Evolutionary conservation across 1,139 yeast species (phyloP), one percentile per base, ranked within the genome.

Genomic region (Torulaspora globosa): DNA sequence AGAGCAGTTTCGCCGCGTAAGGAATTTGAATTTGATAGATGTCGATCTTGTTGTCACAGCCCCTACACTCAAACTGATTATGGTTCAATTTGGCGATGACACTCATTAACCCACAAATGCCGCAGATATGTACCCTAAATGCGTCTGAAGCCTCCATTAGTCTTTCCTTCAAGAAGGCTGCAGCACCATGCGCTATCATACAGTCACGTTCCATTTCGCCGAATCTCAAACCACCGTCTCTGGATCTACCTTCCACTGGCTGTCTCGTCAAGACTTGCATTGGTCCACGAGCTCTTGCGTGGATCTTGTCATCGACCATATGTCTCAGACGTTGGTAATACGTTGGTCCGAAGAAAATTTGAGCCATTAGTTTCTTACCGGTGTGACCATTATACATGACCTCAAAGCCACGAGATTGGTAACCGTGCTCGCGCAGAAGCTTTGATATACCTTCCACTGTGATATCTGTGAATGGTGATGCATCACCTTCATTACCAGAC

Each of bases 171-270:
- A 92, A 78, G 74, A 92, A 92, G 7, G 97, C 95, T 1, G 98
- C 97, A 2, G 97, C 97, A 67, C 98, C 98, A 68, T 92, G 97
- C 3, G 98, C 98, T 76, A 92, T 92, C 96, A 94, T 92, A 84
- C 98, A 92, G 76, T 94, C 98, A 75, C 98, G 88, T 72, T 92
- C 99, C 99, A 92, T 92, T 73, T 92, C 99, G 66, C 99, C 99
- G 79, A 92, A 94, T 71, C 99, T 89, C 68, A 92, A 76, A 58
- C 99, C 99, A 80, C 99, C 99, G 71, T 92, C 98, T 73, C 98
- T 81, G 19, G 97, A 90, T 72, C 98, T 82, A 82, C 99, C 99
- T 71, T 94, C 99, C 49, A 92, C 97, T 7, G 99, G 99, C 69
- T 92, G 99, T 71, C 98, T 84, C 5, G 99, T 92, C 68, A 92